Evolutionary conservation across 768 basidiomycete genomes (phyloP).

Genomic region (Trametes cingulata): DNA sequence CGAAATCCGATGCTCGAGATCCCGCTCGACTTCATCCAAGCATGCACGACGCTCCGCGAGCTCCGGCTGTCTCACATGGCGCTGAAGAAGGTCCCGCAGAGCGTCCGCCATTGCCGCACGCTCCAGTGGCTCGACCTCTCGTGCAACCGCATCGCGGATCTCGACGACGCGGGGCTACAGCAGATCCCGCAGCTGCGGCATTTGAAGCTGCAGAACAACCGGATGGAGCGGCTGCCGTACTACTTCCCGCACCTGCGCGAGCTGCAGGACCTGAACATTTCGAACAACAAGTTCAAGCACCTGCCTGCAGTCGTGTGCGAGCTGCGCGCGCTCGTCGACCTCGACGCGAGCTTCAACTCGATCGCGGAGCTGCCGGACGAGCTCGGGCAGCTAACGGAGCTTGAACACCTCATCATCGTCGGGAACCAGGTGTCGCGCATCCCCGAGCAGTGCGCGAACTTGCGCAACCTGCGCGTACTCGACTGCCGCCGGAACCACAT

Average conservation of each 20-base stretch:
- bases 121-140: constrained; percentile 85
- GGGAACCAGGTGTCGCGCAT: constrained; percentile 80
- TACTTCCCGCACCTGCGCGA: constrained; percentile 75
- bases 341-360: constrained; percentile 95
- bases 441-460: constrained; percentile 56
- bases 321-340: constrained; percentile 72
- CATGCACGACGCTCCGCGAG: constrained; percentile 80
- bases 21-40: constrained; percentile 93
- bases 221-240: constrained; percentile 82
- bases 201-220: constrained; percentile 87
- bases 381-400: constrained; percentile 64
- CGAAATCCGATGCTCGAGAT: constrained; percentile 96
- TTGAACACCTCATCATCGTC: constrained; percentile 79
- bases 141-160: constrained; percentile 86
- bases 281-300: constrained; percentile 87
- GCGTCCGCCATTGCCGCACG: constrained; percentile 71
- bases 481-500: constrained; percentile 89
- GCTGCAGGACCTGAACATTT: constrained; percentile 84
- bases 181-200: constrained; percentile 66
- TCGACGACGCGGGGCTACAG: constrained; percentile 84
- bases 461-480: constrained; percentile 64
- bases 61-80: constrained; percentile 89
- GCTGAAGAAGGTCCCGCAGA: constrained; percentile 89
- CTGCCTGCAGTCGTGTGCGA: constrained; percentile 77
- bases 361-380: constrained; percentile 80